A percentile compares a stretch with the other conserved stretches of the same genome.
Evolutionary conservation across 179 eudicot genomes (phyloP).

Genomic region (Beta macrorhiza): DNA sequence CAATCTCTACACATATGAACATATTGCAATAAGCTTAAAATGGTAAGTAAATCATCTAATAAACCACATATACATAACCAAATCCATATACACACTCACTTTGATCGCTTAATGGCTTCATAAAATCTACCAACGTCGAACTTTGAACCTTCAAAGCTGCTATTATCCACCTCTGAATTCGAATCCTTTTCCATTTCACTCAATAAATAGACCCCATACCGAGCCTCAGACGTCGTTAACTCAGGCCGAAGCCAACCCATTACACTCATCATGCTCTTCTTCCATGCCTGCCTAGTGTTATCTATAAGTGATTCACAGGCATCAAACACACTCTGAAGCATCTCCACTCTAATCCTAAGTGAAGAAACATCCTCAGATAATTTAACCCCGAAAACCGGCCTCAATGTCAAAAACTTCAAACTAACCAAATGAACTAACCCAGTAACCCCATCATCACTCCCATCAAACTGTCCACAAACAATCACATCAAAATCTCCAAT

Average conservation of each 20-base stretch:
- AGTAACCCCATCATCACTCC: slow-evolving; percentile 72
- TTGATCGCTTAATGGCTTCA: slow-evolving; percentile 92
- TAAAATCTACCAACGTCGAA: slow-evolving; percentile 82
- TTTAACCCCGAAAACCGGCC: slow-evolving; percentile 52
- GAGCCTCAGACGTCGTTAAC: slow-evolving; percentile 73
- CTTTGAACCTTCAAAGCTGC: slow-evolving; percentile 35
- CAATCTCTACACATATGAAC: slow-evolving; percentile 44
- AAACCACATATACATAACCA: background rate
- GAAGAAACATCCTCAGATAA: slow-evolving; percentile 43
- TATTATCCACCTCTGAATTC: slow-evolving; percentile 26
- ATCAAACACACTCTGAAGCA: slow-evolving; percentile 61
- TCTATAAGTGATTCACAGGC: slow-evolving; percentile 80
- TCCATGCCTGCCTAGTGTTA: slow-evolving; percentile 67
- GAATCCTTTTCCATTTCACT: slow-evolving; percentile 30
- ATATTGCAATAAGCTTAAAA: slow-evolving; percentile 20
- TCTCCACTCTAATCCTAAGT: slow-evolving; percentile 66
- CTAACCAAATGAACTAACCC: slow-evolving; percentile 72
- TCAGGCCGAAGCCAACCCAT: slow-evolving; percentile 97
- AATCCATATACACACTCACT: slow-evolving; percentile 51
- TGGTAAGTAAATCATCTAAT: background rate
- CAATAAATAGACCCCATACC: slow-evolving; percentile 49
- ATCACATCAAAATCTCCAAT: slow-evolving; percentile 45
- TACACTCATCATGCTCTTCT: slow-evolving; percentile 81
- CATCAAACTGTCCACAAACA: slow-evolving; percentile 71
- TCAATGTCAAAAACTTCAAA: slow-evolving; percentile 66